phyloP scores from a whole-genome alignment of 2,329 filamentous ascomycete species.

The Pseudocercospora musae region DNA sequence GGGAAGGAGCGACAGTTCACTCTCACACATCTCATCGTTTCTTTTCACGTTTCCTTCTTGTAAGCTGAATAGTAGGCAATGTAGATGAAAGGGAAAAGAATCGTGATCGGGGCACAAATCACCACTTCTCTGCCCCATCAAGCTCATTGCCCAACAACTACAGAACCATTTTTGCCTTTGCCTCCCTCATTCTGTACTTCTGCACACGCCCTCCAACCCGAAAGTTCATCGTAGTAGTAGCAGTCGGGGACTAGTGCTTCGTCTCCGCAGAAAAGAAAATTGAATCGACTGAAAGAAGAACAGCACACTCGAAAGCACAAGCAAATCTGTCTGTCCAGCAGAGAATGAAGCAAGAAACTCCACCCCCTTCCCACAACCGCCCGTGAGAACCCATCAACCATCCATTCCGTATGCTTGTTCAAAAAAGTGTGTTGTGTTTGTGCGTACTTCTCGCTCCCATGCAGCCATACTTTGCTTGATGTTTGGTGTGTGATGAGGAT shows the following conservation, averaged over 20 bases:
- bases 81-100: not conserved
- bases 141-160: not conserved
- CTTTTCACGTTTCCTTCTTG: not conserved
- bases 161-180: not conserved
- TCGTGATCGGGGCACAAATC: not conserved
- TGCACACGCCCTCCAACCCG: not conserved
- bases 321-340: conserved; percentile 10
- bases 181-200: not conserved
- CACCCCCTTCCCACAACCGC: not conserved
- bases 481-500: conserved; percentile 15
- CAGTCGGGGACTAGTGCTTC: no score
- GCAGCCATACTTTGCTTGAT: conserved; percentile 10
- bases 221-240: not conserved
- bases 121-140: not conserved
- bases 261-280: not conserved
- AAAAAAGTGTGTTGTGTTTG: not conserved
- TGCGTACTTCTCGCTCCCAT: conserved; percentile 1
- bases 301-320: not conserved
- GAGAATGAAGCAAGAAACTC: conserved; percentile 5
- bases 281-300: not conserved
- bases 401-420: conserved; percentile 4
- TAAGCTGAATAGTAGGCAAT: not conserved
- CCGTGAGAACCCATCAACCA: not conserved
- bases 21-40: not conserved
- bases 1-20: not conserved